A percentile compares a stretch with the other conserved stretches of the same genome.
Conservation (phyloP, 768 basidiomycete species). For the Hirschioporus abietinus region DNA sequence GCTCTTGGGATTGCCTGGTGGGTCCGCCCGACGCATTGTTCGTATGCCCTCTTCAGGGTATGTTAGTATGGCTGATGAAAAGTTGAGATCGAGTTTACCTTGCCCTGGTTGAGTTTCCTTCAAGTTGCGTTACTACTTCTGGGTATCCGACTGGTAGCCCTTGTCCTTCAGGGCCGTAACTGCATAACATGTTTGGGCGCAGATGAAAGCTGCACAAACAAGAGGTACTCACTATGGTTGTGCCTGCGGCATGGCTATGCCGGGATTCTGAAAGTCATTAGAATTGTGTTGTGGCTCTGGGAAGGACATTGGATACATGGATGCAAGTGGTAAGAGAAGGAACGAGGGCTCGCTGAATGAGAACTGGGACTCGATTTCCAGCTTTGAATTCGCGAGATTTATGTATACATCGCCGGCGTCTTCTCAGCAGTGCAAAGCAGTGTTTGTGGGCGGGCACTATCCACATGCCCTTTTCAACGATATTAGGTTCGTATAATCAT, state of each 20-base stretch:
- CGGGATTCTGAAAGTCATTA: neutral
- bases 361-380: no score
- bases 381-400: neutral
- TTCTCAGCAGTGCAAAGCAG: neutral
- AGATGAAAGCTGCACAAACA: neutral
- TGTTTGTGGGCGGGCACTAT: neutral
- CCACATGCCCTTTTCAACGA: neutral
- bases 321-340: no score
- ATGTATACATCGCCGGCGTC: neutral
- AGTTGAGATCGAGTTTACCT: no score
- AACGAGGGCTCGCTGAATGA: neutral
- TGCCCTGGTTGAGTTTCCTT: no score
- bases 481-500: neutral
- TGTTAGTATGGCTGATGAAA: no score
- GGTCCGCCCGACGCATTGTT: no score
- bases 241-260: neutral
- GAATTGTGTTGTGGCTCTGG: neutral
- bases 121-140: no score
- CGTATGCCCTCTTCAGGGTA: no score
- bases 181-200: no score
- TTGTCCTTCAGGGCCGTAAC: no score
- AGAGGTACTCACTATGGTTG: neutral
- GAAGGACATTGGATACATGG: neutral
- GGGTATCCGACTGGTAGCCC: no score
- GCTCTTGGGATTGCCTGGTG: no score